Evolutionary conservation across 2,329 filamentous ascomycete genomes (phyloP).

Genomic region (Neopestalotiopsis sp.): DNA sequence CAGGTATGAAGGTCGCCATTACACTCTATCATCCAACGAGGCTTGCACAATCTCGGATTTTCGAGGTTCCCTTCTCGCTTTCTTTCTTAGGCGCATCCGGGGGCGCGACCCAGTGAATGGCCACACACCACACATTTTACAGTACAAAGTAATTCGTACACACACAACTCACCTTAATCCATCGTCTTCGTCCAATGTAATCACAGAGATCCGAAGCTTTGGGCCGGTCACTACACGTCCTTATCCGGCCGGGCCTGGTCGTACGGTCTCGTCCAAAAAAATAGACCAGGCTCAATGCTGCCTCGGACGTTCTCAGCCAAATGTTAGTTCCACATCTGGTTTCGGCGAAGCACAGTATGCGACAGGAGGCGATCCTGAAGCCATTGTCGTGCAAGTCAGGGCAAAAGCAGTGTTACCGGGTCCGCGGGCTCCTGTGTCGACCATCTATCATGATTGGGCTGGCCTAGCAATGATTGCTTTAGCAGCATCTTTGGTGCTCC

Average conservation of each 20-base stretch:
- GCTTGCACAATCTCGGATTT: slow-evolving; percentile 4
- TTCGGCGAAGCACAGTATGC: slow-evolving; percentile 12
- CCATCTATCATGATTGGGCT: slow-evolving; percentile 17
- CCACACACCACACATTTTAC: neutral
- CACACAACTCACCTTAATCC: neutral
- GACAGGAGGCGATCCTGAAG: neutral
- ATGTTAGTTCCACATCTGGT: neutral
- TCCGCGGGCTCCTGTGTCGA: slow-evolving; percentile 7
- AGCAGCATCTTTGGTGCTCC: slow-evolving; percentile 15
- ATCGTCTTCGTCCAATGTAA: neutral
- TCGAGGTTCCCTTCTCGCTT: neutral
- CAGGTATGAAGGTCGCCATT: slow-evolving; percentile 9
- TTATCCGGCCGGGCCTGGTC: slow-evolving; percentile 1
- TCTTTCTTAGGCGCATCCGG: neutral
- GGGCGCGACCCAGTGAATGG: neutral
- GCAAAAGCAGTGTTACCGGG: slow-evolving; percentile 17
- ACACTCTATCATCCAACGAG: slow-evolving; percentile 16
- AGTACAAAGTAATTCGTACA: too few species aligned
- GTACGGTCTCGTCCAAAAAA: slow-evolving; percentile 7
- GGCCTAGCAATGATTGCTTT: slow-evolving; percentile 19
- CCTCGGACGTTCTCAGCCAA: slow-evolving; percentile 11
- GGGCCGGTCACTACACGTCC: neutral
- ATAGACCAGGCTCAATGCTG: neutral
- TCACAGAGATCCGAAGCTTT: neutral
- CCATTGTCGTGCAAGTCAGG: slow-evolving; percentile 4